Evolutionary conservation across 179 eudicot genomes (phyloP), one percentile per base, ranked within the genome.

Genomic region (Beta lomatogona): DNA sequence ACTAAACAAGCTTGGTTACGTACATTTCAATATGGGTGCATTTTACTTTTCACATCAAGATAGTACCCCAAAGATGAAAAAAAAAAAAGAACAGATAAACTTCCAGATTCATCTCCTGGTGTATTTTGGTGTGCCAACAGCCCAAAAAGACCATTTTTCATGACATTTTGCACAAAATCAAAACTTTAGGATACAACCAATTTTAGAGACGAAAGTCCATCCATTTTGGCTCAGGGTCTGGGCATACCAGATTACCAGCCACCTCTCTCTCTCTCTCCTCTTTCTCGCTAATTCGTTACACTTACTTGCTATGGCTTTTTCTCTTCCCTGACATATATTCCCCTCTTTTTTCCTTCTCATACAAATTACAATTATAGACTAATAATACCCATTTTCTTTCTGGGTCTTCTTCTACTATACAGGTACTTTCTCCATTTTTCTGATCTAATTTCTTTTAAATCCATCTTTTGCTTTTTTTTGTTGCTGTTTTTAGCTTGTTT

Each of bases 211-310:
- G 31, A 73, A 19, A 36, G 48, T 55, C 12, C 77, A 54, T 55
- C 52, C 77, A 28, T 73, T 73, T 73, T 73, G 63, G 77, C 46
- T 73, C 77, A 41, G 61, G 41, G 41, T 73, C 63, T 73, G 77
- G 77, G 19, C 36, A 22, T 25, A 48, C 63, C 63, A 13, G 19
- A 58, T 58, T 58, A 58, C 58, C 60, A 50, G 65, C 9, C 58
- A 52, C 59, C 64, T 25, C 44, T 15, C 77, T 54, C 60, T 28
- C 45, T 73, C n/a, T n/a, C n/a, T 14, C 31, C 64, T 73, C 59
- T 50, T 58, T 71, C 60, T 6, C 46, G n/a, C 31, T 50, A 5
- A 8, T 54, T 15, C 58, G 15, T 28, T 25, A 52, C 61, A 13
- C 77, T 74, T 54, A 13, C 77, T 74, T 54, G 48, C 60, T 54